A percentile compares a stretch with the other conserved stretches of the same genome.
These are phyloP conservation scores for Saccharomycopsis selenospora DNA, from an alignment of 805 yeast genomes.

Conservation along the genomic window DNA sequence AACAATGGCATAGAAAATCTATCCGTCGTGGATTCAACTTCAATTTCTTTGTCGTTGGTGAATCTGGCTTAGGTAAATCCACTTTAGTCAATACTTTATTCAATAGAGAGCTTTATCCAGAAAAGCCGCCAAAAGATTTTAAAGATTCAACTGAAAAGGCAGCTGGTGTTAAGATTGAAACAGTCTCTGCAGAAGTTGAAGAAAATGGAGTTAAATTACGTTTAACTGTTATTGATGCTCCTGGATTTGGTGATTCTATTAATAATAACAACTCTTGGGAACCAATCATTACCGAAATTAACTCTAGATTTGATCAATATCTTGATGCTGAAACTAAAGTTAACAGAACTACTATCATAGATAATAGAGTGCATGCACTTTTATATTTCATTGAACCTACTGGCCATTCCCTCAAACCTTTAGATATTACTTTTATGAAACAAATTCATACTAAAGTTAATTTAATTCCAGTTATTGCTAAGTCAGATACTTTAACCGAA, in stretches of 20 bases:
- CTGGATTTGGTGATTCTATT: constrained; percentile 89
- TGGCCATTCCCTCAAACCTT: constrained; percentile 76
- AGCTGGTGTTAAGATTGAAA: constrained; percentile 47
- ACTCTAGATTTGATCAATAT: constrained; percentile 76
- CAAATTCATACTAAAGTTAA: constrained; percentile 86
- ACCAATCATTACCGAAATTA: constrained; percentile 86
- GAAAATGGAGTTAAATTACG: constrained; percentile 89
- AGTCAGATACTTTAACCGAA: constrained; percentile 86
- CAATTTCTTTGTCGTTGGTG: constrained; percentile 87
- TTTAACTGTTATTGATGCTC: constrained; percentile 79
- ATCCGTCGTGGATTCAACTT: constrained; percentile 83
- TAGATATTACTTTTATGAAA: constrained; percentile 85
- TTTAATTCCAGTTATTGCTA: constrained; percentile 89
- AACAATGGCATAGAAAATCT: constrained; percentile 96
- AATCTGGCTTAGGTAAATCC: constrained; percentile 86
- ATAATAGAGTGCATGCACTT: constrained; percentile 89
- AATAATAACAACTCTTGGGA: constrained; percentile 78
- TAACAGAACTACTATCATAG: constrained; percentile 62
- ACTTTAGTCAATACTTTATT: constrained; percentile 89
- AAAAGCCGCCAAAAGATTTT: constrained; percentile 33
- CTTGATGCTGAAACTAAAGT: constrained; percentile 85
- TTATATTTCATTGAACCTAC: constrained; percentile 87
- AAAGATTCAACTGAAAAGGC: constrained; percentile 37
- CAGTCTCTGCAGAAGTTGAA: constrained; percentile 66
- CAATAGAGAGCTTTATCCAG: constrained; percentile 51